A percentile compares a stretch with the other conserved stretches of the same genome.
These are phyloP conservation scores for Tetrapisispora phaffii DNA, from an alignment of 805 yeast species.

Conservation along the genomic window DNA sequence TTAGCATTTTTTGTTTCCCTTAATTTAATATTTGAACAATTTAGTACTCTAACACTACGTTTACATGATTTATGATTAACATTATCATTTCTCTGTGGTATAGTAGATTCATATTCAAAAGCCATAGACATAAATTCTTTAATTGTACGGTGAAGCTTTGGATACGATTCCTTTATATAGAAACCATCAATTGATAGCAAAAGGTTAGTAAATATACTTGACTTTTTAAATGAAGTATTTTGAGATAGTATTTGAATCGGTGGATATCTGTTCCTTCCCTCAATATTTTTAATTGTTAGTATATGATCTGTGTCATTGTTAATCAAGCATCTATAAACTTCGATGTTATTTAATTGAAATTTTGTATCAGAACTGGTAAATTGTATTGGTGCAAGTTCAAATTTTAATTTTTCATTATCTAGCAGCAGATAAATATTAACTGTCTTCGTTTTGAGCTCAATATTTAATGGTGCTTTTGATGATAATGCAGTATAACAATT, in stretches of 20 bases:
- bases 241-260: neutral
- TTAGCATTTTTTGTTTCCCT: conserved; percentile 14
- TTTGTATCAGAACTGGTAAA: neutral
- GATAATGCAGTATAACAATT: no score
- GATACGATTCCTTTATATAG: neutral
- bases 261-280: neutral
- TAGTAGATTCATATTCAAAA: neutral
- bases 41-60: conserved; percentile 20
- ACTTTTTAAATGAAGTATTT: no score
- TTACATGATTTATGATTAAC: no score
- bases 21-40: conserved; percentile 18
- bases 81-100: neutral
- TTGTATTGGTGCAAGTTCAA: neutral
- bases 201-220: neutral
- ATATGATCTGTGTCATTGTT: neutral
- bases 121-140: neutral
- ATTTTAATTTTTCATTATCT: neutral
- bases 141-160: neutral
- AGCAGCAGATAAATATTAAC: neutral
- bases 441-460: neutral
- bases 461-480: neutral
- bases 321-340: neutral
- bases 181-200: neutral
- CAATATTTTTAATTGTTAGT: neutral
- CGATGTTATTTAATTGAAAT: neutral